Evolutionary conservation across 768 basidiomycete species (phyloP).

Genomic region (Psilocybe tampanensis): DNA sequence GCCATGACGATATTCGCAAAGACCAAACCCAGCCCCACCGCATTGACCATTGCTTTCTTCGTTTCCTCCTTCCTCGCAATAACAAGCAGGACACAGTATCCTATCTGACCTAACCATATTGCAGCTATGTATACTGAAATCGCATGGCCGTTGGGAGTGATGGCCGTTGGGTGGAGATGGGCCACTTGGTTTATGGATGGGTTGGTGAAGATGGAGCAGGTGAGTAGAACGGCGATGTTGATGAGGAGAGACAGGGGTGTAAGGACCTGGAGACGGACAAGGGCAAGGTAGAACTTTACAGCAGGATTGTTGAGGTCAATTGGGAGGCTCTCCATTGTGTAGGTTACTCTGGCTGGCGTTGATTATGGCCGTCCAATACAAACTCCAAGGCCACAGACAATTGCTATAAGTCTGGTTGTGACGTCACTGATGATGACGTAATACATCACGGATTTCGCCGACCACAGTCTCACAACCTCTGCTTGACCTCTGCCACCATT

Average conservation of each 20-base stretch:
- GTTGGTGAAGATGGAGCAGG: constrained; percentile 67
- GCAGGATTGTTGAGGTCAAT: constrained; percentile 62
- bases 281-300: constrained; percentile 65
- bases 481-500: too few relatives aligned
- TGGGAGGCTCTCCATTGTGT: constrained; percentile 56
- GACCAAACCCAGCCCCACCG: constrained; percentile 37
- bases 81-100: constrained; percentile 82
- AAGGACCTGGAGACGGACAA: constrained; percentile 81
- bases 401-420: too few relatives aligned
- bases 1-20: constrained; percentile 12
- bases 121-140: constrained; percentile 63
- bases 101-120: constrained; percentile 71
- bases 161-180: constrained; percentile 60
- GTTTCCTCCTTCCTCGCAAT: constrained; percentile 75
- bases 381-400: too few relatives aligned
- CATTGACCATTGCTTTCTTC: constrained; percentile 38
- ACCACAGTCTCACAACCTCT: too few relatives aligned
- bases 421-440: too few relatives aligned
- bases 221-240: constrained; percentile 70
- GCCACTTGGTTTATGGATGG: constrained; percentile 64
- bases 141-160: constrained; percentile 65
- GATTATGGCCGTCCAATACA: too few relatives aligned
- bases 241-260: constrained; percentile 85
- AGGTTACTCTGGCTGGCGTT: too few relatives aligned
- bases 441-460: too few relatives aligned